Evolutionary conservation across 257 asterid species (phyloP), one percentile per base, ranked within the genome.

Genomic region (Cruciata laevipes): DNA sequence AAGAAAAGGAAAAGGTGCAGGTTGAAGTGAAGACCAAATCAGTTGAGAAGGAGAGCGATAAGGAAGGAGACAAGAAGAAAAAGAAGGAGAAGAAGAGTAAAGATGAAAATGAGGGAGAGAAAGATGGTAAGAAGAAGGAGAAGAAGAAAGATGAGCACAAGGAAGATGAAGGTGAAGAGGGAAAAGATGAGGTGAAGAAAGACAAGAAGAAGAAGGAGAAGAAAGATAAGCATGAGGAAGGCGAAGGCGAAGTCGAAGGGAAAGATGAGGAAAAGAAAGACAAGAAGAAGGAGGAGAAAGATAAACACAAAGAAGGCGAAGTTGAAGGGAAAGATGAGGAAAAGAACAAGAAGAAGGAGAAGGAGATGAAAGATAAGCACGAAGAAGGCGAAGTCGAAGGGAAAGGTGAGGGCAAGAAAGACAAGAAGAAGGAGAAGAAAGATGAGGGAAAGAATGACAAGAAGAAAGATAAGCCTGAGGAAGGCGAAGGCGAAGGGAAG

Each of bases 1-100:
- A 79, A 69, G 91, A 74, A 13, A 80, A 77, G 83, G 63, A 38
- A 7, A 73, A 81, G 72, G 80, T 71, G 70, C 84, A 78, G 23
- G 67, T 84, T 21, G 80, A 80, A 58, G 14, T 76, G 74, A 79
- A 83, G 70, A 60, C 78, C 49, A 84, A 83, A 71, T 78, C 81
- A 6, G 23, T 66, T 14, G 82, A 70, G 71, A 75, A 61, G 64
- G 86, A 81, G 69, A 65, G 76, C n/a, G 61, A 74, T 31, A 27
- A 76, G 57, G 63, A 77, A 30, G 56, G 66, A 47, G 69, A 52
- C 13, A 60, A 61, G 32, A 69, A 76, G 65, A 67, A 51, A 31
- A 60, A 11, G 7, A 24, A 65, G 8, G 4, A 23, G 69, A 23
- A 69, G 30, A 35, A 56, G 33, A 67, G 20, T 10, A 18, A 33